Evolutionary conservation across 2,329 filamentous ascomycete genomes (phyloP), one percentile per base, ranked within the genome.

Genomic region (Botrytis byssoidea): DNA sequence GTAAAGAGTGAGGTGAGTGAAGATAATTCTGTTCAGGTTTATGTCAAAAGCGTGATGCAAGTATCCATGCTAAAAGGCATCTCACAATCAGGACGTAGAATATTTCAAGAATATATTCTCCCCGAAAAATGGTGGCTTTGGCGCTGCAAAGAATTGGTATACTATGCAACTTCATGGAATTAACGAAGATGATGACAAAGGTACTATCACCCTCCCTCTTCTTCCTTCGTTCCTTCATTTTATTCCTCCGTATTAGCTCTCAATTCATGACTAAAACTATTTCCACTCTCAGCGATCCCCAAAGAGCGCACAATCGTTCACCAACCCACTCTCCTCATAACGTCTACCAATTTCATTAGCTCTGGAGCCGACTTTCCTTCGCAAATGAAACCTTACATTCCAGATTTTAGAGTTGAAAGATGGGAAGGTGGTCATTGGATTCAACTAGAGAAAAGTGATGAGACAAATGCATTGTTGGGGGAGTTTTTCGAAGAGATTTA

Each of bases 381-480:
- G 73, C 46, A 64, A 51, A 63, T 63, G 55, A 59, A 25, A 10
- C 73, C 76, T 22, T 71, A 74, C 25, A 71, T 71, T 18, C 63
- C 72, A 7, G 48, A 75, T 44, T 59, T 78, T 51, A 71, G 46
- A 61, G 40, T 75, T 65, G 63, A 74, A 29, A 74, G 77, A 73
- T n/a, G 77, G 35, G 74, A 76, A 16, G 70, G 74, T 66, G 77
- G 76, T 1, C 75, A 79, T 75, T 79, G 78, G 78, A 73, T 78
- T 72, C 77, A 78, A 72, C 69, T 79, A 32, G 75, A 79, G 73
- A 72, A 69, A 70, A 48, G 14, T n/a, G 60, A 74, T 35, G 73
- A 77, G 72, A 64, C 68, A 16, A 78, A 77, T 71, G n/a, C 44
- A 20, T 20, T 72, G 5, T 68, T 76, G 66, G 42, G 46, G 8